A percentile compares a stretch with the other conserved stretches of the same genome.
These are phyloP conservation scores for Amphichorda felina DNA, from an alignment of 2,329 filamentous ascomycete genomes.

Conservation along the genomic window DNA sequence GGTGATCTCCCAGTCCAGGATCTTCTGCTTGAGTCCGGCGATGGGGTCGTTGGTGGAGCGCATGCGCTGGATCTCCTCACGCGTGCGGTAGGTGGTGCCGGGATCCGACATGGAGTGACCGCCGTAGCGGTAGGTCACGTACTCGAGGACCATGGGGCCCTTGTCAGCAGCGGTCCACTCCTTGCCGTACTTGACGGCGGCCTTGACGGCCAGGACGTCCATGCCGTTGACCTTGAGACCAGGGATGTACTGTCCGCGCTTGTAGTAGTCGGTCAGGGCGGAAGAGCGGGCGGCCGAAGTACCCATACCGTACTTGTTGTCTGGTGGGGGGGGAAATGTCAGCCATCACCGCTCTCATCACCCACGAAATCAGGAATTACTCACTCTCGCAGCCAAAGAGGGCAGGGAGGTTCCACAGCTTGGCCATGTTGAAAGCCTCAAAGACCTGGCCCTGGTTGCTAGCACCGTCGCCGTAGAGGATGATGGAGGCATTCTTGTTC, in stretches of 20 bases:
- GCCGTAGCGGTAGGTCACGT: conserved; percentile 98
- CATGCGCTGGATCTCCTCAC: conserved; percentile 99
- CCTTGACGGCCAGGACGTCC: conserved; percentile 97
- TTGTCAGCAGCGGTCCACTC: conserved; percentile 73
- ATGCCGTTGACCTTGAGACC: conserved; percentile 99
- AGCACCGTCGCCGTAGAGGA: conserved; percentile 95
- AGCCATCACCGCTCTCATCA: not conserved
- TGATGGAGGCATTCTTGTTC: conserved; percentile 75
- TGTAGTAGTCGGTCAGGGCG: conserved; percentile 98
- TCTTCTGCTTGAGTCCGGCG: conserved; percentile 93
- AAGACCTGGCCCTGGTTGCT: conserved; percentile 99
- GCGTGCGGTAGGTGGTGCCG: conserved; percentile 96
- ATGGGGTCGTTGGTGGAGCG: conserved; percentile 97
- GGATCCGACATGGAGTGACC: conserved; percentile 99
- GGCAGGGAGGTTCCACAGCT: conserved; percentile 92
- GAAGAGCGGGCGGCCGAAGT: conserved; percentile 89
- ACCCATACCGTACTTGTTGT: conserved; percentile 99
- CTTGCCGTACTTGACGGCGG: conserved; percentile 88
- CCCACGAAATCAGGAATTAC: conserved; percentile 20
- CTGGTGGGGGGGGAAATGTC: conserved; percentile 27
- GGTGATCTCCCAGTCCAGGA: conserved; percentile 87
- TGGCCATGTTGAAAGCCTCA: conserved; percentile 99
- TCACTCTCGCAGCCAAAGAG: conserved; percentile 97
- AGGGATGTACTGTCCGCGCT: conserved; percentile 98
- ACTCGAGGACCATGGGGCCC: conserved; percentile 93